Conservation (phyloP, 306 rosid species). For the Malus asiatica region DNA sequence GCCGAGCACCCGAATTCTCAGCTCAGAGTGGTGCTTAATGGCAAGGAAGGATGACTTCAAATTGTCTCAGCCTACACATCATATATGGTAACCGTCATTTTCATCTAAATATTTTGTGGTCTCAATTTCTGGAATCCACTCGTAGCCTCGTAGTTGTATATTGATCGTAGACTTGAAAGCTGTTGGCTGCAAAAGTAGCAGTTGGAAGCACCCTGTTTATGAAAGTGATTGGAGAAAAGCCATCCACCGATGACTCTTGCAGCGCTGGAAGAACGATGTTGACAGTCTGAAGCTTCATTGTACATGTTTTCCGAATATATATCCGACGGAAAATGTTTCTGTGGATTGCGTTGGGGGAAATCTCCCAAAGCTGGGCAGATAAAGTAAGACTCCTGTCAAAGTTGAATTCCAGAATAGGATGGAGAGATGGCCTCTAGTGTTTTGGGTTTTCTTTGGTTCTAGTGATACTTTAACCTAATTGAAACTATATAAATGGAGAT, state of each 20-base stretch:
- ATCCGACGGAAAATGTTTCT: neutral
- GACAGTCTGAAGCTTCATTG: neutral
- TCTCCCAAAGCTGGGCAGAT: too few relatives aligned
- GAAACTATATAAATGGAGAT: too few relatives aligned
- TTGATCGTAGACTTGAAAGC: neutral
- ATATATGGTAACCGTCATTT: neutral
- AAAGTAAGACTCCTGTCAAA: neutral
- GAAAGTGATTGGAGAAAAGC: neutral
- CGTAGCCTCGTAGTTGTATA: neutral
- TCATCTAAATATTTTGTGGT: neutral
- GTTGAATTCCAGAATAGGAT: neutral
- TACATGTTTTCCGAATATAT: neutral
- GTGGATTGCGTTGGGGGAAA: too few relatives aligned
- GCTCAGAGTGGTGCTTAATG: constrained; percentile 67
- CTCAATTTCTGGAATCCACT: neutral
- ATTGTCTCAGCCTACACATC: neutral
- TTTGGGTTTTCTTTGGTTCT: neutral
- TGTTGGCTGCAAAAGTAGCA: neutral
- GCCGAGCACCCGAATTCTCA: constrained; percentile 68
- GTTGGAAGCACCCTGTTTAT: neutral
- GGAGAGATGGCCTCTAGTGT: neutral
- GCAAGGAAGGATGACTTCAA: neutral
- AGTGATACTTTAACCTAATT: neutral
- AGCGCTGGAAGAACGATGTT: neutral
- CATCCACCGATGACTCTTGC: neutral